Conservation (phyloP, 2,329 filamentous ascomycete genomes). For the Fusarium oligoseptatum region DNA sequence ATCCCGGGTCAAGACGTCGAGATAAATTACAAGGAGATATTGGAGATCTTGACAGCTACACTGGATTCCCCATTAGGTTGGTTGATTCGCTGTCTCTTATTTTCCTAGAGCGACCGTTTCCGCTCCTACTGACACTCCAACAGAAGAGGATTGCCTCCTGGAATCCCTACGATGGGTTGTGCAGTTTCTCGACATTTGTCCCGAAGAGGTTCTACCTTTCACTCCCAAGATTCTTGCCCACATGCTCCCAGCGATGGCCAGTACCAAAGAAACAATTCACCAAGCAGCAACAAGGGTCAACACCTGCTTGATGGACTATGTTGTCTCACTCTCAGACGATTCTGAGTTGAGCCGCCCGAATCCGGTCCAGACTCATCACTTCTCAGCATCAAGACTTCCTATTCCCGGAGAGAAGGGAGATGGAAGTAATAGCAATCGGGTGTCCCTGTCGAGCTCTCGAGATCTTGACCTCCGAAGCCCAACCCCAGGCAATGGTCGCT, state of each 20-base stretch:
- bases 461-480: slow-evolving; percentile 67
- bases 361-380: slow-evolving; percentile 44
- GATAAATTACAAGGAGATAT: slow-evolving; percentile 90
- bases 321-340: slow-evolving; percentile 89
- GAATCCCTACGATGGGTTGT: slow-evolving; percentile 96
- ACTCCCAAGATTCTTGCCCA: slow-evolving; percentile 93
- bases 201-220: slow-evolving; percentile 95
- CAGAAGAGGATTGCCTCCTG: slow-evolving; percentile 91
- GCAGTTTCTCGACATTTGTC: slow-evolving; percentile 95
- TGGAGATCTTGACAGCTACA: slow-evolving; percentile 92
- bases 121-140: slow-evolving; percentile 28
- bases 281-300: slow-evolving; percentile 92
- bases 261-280: slow-evolving; percentile 88
- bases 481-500: slow-evolving; percentile 63
- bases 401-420: slow-evolving; percentile 61
- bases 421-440: slow-evolving; percentile 62
- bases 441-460: slow-evolving; percentile 65
- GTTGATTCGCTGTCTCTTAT: slow-evolving; percentile 32
- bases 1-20: slow-evolving; percentile 97
- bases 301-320: slow-evolving; percentile 90
- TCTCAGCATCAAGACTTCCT: slow-evolving; percentile 57
- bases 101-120: neutral
- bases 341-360: slow-evolving; percentile 48
- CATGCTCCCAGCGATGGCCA: slow-evolving; percentile 93
- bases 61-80: slow-evolving; percentile 84